Base-by-base conservation (phyloP, 1,284 basidiomycete genomes). In the Austroboletus novae-zelandiae region DNA sequence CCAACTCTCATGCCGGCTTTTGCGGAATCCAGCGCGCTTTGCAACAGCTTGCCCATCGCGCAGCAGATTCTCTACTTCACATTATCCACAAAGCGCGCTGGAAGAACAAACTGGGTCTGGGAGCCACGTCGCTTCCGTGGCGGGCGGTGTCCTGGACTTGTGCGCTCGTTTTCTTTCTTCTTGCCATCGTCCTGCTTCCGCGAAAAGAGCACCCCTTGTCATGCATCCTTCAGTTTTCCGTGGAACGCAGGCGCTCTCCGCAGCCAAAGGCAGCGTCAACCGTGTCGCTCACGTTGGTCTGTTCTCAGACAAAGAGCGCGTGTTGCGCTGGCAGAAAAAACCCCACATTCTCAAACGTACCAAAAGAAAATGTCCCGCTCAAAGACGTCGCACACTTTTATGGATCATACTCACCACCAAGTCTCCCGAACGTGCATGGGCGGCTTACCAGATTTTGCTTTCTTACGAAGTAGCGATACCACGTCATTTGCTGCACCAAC, bases 401-500 rank as follows among this genome's bases (percentile, higher is more conserved):
- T 56, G 60, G 58, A 13, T 64, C 51, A 56, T 67, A 35, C 71
- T 72, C 30, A 68, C 61, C n/a, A 67, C 77, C 2, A 60, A 71
- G 27, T 74, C 73, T n/a, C 64, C 70, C 27, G 60, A 68, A 37
- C 71, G 77, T 35, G 82, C 77, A 4, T 89, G 87, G 86, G 59
- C 71, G 14, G 80, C 84, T 6, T 89, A 87, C 63, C 67, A 73
- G 37, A 49, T 60, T 66, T 63, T 70, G 43, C 62, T 76, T 52
- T 70, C 69, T 48, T 7, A 48, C 51, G 51, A 51, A 57, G 45
- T 64, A 57, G 45, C 41, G 14, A 73, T 83, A 53, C 78, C 79
- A n/a, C 72, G 71, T 56, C 64, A 71, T 39, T 74, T 79, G 50
- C 77, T 89, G 25, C 84, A 86, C 56, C 76, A 78, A 25, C 68